Evolutionary conservation across 1,284 basidiomycete species (phyloP).

Genomic region (Porodaedalea pini): DNA sequence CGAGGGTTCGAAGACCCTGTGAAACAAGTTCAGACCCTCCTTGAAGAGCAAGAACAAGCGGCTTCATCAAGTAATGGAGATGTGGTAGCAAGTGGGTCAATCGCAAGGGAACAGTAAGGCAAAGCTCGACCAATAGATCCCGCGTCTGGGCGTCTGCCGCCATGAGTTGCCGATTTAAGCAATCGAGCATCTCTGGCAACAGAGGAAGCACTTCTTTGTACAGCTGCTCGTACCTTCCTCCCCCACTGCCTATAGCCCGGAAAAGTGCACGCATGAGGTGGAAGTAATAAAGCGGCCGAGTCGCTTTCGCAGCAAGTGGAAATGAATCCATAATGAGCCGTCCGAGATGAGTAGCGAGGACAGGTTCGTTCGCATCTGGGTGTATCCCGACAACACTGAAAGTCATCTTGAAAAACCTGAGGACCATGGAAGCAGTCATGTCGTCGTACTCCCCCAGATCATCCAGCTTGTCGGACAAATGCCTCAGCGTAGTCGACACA

Average conservation of each 20-base stretch:
- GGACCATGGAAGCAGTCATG: conserved; percentile 73
- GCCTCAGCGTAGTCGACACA: conserved; percentile 89
- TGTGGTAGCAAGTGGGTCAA: conserved; percentile 96
- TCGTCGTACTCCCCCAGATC: conserved; percentile 86
- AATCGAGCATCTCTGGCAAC: conserved; percentile 96
- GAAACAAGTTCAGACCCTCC: conserved; percentile 89
- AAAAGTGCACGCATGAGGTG: conserved; percentile 93
- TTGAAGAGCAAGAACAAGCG: conserved; percentile 87
- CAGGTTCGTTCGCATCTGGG: conserved; percentile 82
- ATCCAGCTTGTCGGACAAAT: conserved; percentile 81
- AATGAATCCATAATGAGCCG: conserved; percentile 98
- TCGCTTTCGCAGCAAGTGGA: conserved; percentile 87
- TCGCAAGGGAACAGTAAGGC: conserved; percentile 94
- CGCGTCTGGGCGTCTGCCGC: conserved; percentile 73
- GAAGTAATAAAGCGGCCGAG: conserved; percentile 91
- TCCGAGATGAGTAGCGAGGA: conserved; percentile 88
- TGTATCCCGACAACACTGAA: conserved; percentile 86
- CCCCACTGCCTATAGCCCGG: conserved; percentile 92
- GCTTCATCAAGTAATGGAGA: conserved; percentile 95
- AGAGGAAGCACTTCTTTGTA: conserved; percentile 98
- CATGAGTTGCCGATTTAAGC: conserved; percentile 86
- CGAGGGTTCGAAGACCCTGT: conserved; percentile 94
- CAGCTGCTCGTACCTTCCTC: conserved; percentile 90
- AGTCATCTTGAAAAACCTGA: conserved; percentile 95
- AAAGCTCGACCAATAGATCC: conserved; percentile 96